Evolutionary conservation across 2,329 filamentous ascomycete species (phyloP), one percentile per base, ranked within the genome.

Genomic region (Fusarium brevicatenulatum): DNA sequence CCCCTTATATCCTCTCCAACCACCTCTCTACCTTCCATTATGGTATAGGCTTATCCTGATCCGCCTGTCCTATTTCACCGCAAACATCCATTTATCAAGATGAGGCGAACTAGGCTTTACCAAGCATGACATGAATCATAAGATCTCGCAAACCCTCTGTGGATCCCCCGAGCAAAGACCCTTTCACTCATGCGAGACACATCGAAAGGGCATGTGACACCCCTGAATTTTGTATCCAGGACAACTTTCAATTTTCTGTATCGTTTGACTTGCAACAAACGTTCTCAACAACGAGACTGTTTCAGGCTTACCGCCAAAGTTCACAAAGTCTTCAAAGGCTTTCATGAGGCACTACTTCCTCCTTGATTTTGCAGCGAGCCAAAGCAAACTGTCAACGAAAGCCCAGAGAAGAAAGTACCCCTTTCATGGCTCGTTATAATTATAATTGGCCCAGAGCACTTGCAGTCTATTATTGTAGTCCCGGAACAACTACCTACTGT

Each of bases 171-270:
- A 21, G 23, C 18, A 15, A 57, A 42, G 40, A 47, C 62, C 66
- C 66, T 64, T 40, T 56, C 39, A 58, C 39, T 57, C 47, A 74
- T 71, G 70, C 74, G 66, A 68, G 66, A 72, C 74, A 75, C 61
- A 62, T 36, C 50, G n/a, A 30, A 40, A 54, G 34, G 44, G 60
- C 58, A 73, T 68, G 72, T 65, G 34, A 61, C 44, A 69, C 46
- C 63, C 62, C 66, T 58, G 62, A 36, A 59, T 12, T 23, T 60
- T 49, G 25, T 32, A 28, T 46, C 30, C 40, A 57, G 61, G 39
- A 53, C 44, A 52, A 30, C 36, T 56, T 32, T 37, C 36, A 54
- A 39, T 49, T 54, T 15, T 23, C 46, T 42, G 42, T 56, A 30
- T 63, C 43, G 39, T 58, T 60, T 54, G 21, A 28, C 28, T 23